Base-by-base conservation (phyloP, 805 yeast genomes). In the Komagataella kurtzmanii region DNA sequence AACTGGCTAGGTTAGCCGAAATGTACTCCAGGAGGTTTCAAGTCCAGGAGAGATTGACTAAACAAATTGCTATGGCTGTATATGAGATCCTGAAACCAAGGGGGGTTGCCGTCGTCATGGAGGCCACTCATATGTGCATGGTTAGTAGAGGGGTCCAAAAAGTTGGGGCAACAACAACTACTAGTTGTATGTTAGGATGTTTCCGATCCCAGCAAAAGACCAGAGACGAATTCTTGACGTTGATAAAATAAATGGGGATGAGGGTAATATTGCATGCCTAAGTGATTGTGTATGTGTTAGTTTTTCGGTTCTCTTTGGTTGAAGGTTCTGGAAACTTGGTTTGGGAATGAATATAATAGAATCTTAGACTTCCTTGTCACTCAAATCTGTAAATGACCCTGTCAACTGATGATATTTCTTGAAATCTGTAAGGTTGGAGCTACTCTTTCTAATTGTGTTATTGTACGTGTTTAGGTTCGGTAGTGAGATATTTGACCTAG, bases 101-200 rank as follows among this genome's bases (percentile, higher is more conserved):
- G 61, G 99, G 99, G 55, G 99, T 93, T 7, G 99, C 98, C 1
- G 99, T 93, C 45, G 98, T 93, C 24, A 89, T 93, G 61, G 99
- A 93, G 68, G 97, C 97, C 17, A 80, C 91, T 2, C 99, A 93
- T 65, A 93, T 93, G 99, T 93, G 99, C 67, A 93, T 93, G 99
- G 98, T 91, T 24, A 88, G 95, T 65, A 79, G 99, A 64, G 99
- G 99, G 52, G 88, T 93, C 24, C 97, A 93, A 67, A 93, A 93
- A 68, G 81, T 96, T 0, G 97, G 98, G 1, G 85, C 96, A 17
- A 77, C 86, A 17, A 93, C 99, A 2, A 82, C 89, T 40, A 93
- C 99, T 17, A 87, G 96, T 61, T 91, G 98, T 64, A 91, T 93
- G 97, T 76, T 93, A 59, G 99, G 99, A 7, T 86, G 96, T 58